Conservation (phyloP, 1,139 yeast genomes). For the Candida sp. region DNA sequence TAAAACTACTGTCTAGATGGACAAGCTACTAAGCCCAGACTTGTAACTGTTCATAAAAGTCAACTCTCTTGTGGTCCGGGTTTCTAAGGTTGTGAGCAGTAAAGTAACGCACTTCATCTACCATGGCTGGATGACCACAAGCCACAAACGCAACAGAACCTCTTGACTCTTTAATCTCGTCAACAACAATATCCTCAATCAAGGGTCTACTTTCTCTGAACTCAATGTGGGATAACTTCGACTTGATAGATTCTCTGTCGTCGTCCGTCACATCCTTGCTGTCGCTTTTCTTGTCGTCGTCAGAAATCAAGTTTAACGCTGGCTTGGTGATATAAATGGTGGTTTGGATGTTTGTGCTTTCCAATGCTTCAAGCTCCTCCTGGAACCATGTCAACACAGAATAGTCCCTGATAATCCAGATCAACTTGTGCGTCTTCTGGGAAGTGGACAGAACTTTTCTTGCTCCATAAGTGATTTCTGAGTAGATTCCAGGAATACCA, state of each 20-base stretch:
- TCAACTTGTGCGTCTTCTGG: constrained; percentile 27
- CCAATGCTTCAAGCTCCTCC: constrained; percentile 29
- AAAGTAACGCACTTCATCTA: constrained; percentile 48
- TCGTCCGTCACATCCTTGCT: neutral
- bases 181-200: constrained; percentile 27
- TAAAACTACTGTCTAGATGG: too few relatives aligned
- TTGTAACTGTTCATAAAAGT: constrained; percentile 43
- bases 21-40: constrained; percentile 44
- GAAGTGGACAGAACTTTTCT: constrained; percentile 18
- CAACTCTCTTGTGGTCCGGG: constrained; percentile 31
- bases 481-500: constrained; percentile 49
- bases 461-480: constrained; percentile 37
- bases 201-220: constrained; percentile 39
- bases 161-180: constrained; percentile 29
- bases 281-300: constrained; percentile 1
- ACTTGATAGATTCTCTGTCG: constrained; percentile 14
- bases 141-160: constrained; percentile 48
- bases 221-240: constrained; percentile 29
- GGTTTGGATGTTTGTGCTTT: constrained; percentile 25
- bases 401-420: constrained; percentile 40
- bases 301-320: constrained; percentile 10
- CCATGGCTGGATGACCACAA: constrained; percentile 60
- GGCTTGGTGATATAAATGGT: constrained; percentile 37
- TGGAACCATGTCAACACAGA: constrained; percentile 35
- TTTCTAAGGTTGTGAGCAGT: constrained; percentile 31